phyloP scores from a whole-genome alignment of 129 eudicot genomes.

The sunflower (Helianthus annuus) region DNA sequence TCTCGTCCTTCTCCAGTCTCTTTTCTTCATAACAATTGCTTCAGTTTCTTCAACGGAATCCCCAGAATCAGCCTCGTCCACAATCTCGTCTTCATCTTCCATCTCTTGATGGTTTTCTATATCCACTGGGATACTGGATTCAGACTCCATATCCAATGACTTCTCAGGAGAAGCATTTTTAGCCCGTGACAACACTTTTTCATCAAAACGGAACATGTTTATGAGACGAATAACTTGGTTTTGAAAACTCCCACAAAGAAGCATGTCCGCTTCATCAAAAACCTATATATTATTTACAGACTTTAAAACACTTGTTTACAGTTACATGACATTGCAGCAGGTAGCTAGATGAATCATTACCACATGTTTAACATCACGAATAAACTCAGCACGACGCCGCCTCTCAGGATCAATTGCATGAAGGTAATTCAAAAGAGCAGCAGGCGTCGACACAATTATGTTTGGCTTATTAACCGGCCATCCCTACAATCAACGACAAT shows the following conservation, averaged over 20 bases:
- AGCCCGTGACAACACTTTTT: slow-evolving; percentile 72
- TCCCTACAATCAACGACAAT: slow-evolving; percentile 48
- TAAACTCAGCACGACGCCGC: slow-evolving; percentile 57
- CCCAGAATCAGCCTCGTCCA: slow-evolving; percentile 26
- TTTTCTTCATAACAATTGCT: slow-evolving; percentile 33
- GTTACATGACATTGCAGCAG: background rate
- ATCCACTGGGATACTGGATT: slow-evolving; percentile 30
- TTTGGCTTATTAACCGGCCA: slow-evolving; percentile 78
- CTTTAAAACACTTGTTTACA: background rate
- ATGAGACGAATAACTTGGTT: slow-evolving; percentile 95
- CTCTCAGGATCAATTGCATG: slow-evolving; percentile 78
- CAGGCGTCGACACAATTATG: slow-evolving; percentile 92
- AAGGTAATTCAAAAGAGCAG: slow-evolving; percentile 85
- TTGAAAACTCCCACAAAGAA: slow-evolving; percentile 94
- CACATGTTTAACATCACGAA: slow-evolving; percentile 86
- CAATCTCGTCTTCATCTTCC: slow-evolving; percentile 38
- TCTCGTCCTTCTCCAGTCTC: slow-evolving; percentile 83
- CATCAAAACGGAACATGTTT: slow-evolving; percentile 93
- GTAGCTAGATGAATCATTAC: slow-evolving; percentile 34
- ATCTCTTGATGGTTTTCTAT: slow-evolving; percentile 44
- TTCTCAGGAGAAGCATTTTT: slow-evolving; percentile 37
- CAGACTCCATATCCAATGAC: slow-evolving; percentile 32
- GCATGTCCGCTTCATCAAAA: slow-evolving; percentile 97
- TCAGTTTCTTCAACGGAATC: slow-evolving; percentile 32
- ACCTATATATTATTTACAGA: slow-evolving; percentile 48